phyloP scores from a whole-genome alignment of 768 basidiomycete genomes.

The Suillus plorans region DNA sequence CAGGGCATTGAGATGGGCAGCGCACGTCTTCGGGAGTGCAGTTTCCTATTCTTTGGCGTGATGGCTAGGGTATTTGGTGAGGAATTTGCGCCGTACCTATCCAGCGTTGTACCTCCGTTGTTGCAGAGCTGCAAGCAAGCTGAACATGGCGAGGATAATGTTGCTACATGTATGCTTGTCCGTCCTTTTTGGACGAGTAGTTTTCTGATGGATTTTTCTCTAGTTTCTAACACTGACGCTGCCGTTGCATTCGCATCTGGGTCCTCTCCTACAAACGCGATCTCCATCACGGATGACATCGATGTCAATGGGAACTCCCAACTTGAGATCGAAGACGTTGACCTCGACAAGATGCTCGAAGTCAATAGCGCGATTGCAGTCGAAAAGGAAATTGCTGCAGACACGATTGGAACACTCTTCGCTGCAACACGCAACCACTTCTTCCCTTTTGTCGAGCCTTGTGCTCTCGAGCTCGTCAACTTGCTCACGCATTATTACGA shows the following conservation, averaged over 20 bases:
- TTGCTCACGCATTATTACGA: slow-evolving; percentile 94
- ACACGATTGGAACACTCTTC: slow-evolving; percentile 92
- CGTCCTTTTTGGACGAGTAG: slow-evolving; percentile 1
- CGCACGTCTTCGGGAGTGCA: slow-evolving; percentile 88
- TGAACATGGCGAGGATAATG: slow-evolving; percentile 69
- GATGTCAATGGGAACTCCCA: slow-evolving; percentile 58
- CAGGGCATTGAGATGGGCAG: slow-evolving; percentile 85
- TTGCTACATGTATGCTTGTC: slow-evolving; percentile 40
- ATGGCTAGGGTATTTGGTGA: slow-evolving; percentile 97
- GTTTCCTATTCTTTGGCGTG: slow-evolving; percentile 97
- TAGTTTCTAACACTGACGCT: slow-evolving; percentile 52
- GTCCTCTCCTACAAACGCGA: slow-evolving; percentile 68
- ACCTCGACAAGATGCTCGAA: slow-evolving; percentile 84
- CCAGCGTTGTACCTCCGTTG: slow-evolving; percentile 83
- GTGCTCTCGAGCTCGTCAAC: slow-evolving; percentile 72
- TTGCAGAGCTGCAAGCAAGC: slow-evolving; percentile 78
- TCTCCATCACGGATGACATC: slow-evolving; percentile 54
- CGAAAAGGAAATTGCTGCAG: slow-evolving; percentile 98
- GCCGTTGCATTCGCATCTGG: slow-evolving; percentile 71
- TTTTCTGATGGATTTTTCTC: slow-evolving; percentile 7
- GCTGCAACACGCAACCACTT: slow-evolving; percentile 78
- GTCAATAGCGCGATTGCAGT: slow-evolving; percentile 96
- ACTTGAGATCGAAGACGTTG: slow-evolving; percentile 73
- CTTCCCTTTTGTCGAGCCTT: slow-evolving; percentile 87
- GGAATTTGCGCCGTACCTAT: slow-evolving; percentile 88